phyloP scores from a whole-genome alignment of 805 yeast species.

The Cyberlindnera xishuangbannaensis region DNA sequence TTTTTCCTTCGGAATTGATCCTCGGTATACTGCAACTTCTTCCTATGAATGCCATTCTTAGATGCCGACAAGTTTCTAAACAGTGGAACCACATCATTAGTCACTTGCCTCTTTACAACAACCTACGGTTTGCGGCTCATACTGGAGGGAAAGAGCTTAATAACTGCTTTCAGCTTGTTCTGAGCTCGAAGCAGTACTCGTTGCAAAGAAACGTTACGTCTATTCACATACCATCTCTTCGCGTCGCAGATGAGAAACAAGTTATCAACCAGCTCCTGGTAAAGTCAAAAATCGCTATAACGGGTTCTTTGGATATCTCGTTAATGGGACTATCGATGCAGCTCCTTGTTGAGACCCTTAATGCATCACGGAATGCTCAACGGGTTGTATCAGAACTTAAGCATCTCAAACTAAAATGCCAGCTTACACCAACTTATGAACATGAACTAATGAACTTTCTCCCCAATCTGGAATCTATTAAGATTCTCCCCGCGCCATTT shows the following conservation, averaged over 20 bases:
- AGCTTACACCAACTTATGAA: slow-evolving; percentile 16
- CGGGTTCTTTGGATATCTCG: slow-evolving; percentile 11
- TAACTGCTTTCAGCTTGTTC: slow-evolving; percentile 13
- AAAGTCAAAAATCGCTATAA: slow-evolving; percentile 6
- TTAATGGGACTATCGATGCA: slow-evolving; percentile 15
- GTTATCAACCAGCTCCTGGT: slow-evolving; percentile 9
- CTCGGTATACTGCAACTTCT: slow-evolving; percentile 1
- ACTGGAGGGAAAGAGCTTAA: slow-evolving; percentile 13
- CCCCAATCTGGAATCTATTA: slow-evolving; percentile 16
- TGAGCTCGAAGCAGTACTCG: slow-evolving; percentile 8
- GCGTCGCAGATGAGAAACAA: slow-evolving; percentile 19
- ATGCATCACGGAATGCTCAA: slow-evolving; percentile 2
- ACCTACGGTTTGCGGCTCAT: slow-evolving; percentile 10
- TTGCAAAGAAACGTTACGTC: slow-evolving; percentile 5
- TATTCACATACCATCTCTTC: slow-evolving; percentile 12
- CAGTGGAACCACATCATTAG: slow-evolving; percentile 15
- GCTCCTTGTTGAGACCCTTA: slow-evolving; percentile 10
- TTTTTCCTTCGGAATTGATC: slow-evolving; percentile 12
- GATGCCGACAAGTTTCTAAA: slow-evolving; percentile 12
- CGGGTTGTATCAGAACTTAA: slow-evolving; percentile 4
- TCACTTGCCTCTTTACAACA: slow-evolving; percentile 14
- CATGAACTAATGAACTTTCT: slow-evolving; percentile 11
- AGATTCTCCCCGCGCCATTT: slow-evolving; percentile 9
- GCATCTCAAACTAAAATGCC: slow-evolving; percentile 15
- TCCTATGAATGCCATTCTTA: slow-evolving; percentile 5